These are phyloP conservation scores for Russula compacta DNA, from an alignment of 768 basidiomycete genomes.

Conservation along the genomic window DNA sequence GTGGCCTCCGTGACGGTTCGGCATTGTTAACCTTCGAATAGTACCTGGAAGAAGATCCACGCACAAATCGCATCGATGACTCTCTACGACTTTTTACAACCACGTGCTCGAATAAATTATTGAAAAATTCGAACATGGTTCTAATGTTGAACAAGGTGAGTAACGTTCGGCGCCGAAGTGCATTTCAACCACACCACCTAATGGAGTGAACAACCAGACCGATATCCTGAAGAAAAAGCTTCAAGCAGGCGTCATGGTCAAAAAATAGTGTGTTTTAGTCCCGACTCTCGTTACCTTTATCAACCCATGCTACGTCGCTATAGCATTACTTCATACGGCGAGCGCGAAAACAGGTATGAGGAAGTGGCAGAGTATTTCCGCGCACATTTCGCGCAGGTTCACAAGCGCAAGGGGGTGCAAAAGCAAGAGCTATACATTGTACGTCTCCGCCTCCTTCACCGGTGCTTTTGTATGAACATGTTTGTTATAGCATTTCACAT, in stretches of 20 bases:
- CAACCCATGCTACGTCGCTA: background rate
- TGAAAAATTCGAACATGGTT: conserved; percentile 47
- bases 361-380: conserved; percentile 71
- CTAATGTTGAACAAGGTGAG: conserved; percentile 61
- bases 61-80: conserved; percentile 80
- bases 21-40: conserved; percentile 39
- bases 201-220: conserved; percentile 49
- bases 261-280: conserved; percentile 59
- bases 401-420: conserved; percentile 52
- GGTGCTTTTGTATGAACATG: background rate
- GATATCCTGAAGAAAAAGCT: conserved; percentile 70
- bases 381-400: conserved; percentile 74
- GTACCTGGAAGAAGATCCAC: conserved; percentile 83
- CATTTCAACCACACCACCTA: conserved; percentile 1
- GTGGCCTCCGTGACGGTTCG: background rate
- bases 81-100: conserved; percentile 82
- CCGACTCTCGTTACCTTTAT: background rate
- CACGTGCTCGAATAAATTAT: conserved; percentile 71
- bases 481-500: conserved; percentile 50
- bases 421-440: conserved; percentile 57
- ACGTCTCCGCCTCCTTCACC: conserved; percentile 27
- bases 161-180: conserved; percentile 37
- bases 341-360: conserved; percentile 61
- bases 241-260: conserved; percentile 56
- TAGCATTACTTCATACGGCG: conserved; percentile 72